Conservation (phyloP, 768 basidiomycete genomes). For the Fomitopsis pulvina region DNA sequence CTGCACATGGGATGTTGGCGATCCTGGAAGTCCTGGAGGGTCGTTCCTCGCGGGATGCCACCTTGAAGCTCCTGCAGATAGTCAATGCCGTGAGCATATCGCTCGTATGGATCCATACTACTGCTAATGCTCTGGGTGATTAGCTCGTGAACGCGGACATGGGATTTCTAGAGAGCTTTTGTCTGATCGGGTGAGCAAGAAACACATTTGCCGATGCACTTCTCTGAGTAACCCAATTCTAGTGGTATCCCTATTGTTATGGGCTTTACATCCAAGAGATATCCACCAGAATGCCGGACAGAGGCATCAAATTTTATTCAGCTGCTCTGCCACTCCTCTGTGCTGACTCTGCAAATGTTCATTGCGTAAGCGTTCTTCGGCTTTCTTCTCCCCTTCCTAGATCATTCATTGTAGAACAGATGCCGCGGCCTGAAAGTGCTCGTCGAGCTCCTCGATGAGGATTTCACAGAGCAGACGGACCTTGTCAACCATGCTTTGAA, state of each 20-base stretch:
- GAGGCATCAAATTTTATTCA: slow-evolving; percentile 95
- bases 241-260: slow-evolving; percentile 96
- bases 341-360: slow-evolving; percentile 96
- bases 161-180: slow-evolving; percentile 90
- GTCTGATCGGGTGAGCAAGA: slow-evolving; percentile 67
- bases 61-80: slow-evolving; percentile 79
- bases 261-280: slow-evolving; percentile 92
- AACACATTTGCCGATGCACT: not conserved
- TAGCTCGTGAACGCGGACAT: slow-evolving; percentile 58
- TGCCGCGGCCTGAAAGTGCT: slow-evolving; percentile 93
- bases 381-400: not conserved
- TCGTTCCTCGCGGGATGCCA: slow-evolving; percentile 78
- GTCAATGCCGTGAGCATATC: slow-evolving; percentile 64
- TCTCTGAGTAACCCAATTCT: not conserved
- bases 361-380: slow-evolving; percentile 73
- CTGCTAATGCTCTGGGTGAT: not conserved
- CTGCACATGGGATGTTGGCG: slow-evolving; percentile 91
- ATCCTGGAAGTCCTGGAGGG: slow-evolving; percentile 91
- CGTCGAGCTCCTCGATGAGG: slow-evolving; percentile 94
- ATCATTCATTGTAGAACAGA: slow-evolving; percentile 30
- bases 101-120: not conserved
- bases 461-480: slow-evolving; percentile 86
- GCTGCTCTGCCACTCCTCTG: slow-evolving; percentile 85
- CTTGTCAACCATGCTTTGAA: slow-evolving; percentile 91
- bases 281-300: slow-evolving; percentile 86